A percentile compares a stretch with the other conserved stretches of the same genome.
Evolutionary conservation across 2,329 filamentous ascomycete species (phyloP).

Genomic region (Aspergillus arachidicola): DNA sequence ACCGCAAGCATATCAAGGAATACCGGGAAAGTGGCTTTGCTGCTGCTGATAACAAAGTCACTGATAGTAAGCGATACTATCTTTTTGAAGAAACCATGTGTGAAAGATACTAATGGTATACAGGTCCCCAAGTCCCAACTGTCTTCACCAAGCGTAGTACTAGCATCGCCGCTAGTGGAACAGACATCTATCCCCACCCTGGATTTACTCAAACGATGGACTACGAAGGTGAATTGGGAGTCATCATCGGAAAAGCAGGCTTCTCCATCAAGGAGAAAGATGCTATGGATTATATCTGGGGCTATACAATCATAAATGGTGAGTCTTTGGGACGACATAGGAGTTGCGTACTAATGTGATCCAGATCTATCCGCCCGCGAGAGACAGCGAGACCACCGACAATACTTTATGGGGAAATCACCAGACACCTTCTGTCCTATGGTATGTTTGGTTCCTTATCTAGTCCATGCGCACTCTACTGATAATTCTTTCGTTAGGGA

Average conservation of each 20-base stretch:
- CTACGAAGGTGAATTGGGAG: slow-evolving; percentile 61
- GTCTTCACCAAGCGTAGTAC: background rate
- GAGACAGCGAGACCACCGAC: slow-evolving; percentile 60
- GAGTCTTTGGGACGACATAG: background rate
- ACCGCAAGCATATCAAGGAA: background rate
- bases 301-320: slow-evolving; percentile 57
- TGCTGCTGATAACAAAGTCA: background rate
- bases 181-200: slow-evolving; percentile 31
- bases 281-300: slow-evolving; percentile 58
- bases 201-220: slow-evolving; percentile 55
- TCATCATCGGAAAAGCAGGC: slow-evolving; percentile 57
- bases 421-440: slow-evolving; percentile 60
- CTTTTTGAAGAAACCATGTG: background rate
- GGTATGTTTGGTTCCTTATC: background rate
- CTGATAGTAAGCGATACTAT: background rate
- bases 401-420: slow-evolving; percentile 62
- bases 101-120: background rate
- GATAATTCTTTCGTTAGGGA: slow-evolving; percentile 32
- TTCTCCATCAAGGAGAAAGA: slow-evolving; percentile 47
- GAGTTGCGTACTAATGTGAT: background rate
- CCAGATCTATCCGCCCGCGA: slow-evolving; percentile 57
- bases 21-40: background rate
- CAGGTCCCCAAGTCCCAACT: background rate
- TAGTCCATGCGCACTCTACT: too few relatives aligned
- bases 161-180: background rate